Evolutionary conservation across 140 eudicot genomes (phyloP).

Genomic region (Ambrosia hybrid): DNA sequence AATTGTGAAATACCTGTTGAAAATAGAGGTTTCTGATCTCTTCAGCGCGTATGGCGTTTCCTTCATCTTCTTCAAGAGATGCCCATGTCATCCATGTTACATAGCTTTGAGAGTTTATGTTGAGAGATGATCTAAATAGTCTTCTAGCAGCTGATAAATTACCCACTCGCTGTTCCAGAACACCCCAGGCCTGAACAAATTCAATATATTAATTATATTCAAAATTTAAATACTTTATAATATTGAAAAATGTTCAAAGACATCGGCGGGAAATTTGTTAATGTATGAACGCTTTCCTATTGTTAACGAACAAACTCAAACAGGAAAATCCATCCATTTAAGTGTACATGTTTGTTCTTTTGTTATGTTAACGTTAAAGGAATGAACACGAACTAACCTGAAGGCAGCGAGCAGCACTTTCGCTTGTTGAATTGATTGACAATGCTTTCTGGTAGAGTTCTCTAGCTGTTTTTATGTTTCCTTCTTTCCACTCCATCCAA

Average conservation of each 20-base stretch:
- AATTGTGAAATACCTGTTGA: constrained; percentile 65
- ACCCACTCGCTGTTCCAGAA: constrained; percentile 86
- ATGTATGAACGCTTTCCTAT: too few species aligned
- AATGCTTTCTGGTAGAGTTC: constrained; percentile 76
- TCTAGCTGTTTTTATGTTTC: constrained; percentile 70
- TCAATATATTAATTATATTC: neutral
- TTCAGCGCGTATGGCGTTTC: constrained; percentile 86
- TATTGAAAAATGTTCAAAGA: too few species aligned
- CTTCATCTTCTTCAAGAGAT: constrained; percentile 86
- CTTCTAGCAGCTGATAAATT: constrained; percentile 90
- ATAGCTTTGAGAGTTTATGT: constrained; percentile 87
- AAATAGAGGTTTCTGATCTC: constrained; percentile 93
- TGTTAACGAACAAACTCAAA: too few species aligned
- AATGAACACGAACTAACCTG: constrained; percentile 45
- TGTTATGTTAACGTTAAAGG: too few species aligned
- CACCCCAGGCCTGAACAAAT: constrained; percentile 88
- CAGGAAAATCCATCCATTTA: too few species aligned
- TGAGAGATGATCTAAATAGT: constrained; percentile 81
- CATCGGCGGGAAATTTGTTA: too few species aligned
- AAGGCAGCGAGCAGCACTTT: constrained; percentile 96
- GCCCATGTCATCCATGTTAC: constrained; percentile 99
- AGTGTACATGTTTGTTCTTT: too few species aligned
- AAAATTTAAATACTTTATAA: too few species aligned
- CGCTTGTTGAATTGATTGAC: constrained; percentile 65
- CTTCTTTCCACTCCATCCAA: constrained; percentile 99